Percentiles rank a stretch among this genome's conserved stretches.
Evolutionary conservation across 108 stramenopile genomes (phyloP).

Genomic region (Cyclotella sp.): DNA sequence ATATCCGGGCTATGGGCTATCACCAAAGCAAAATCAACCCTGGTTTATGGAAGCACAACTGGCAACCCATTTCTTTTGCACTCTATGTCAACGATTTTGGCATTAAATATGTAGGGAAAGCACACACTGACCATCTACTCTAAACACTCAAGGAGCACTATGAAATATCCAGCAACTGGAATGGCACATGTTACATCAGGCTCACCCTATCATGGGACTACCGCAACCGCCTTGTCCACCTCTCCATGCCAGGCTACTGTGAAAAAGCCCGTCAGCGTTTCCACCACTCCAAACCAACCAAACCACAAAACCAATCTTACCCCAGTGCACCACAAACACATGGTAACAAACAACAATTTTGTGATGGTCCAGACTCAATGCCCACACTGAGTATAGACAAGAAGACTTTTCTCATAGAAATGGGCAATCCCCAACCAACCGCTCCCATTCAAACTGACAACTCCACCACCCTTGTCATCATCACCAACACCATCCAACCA

Average conservation of each 20-base stretch:
- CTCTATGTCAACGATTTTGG: constrained; percentile 62
- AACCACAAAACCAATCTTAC: not conserved
- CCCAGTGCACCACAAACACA: not conserved
- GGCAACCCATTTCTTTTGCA: constrained; percentile 28
- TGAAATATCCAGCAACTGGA: constrained; percentile 36
- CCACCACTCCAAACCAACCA: not conserved
- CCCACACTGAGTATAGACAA: too few relatives aligned
- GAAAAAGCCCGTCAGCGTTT: not conserved
- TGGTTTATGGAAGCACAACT: constrained; percentile 49
- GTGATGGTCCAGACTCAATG: not conserved
- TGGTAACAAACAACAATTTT: not conserved
- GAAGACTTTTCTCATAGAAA: too few relatives aligned
- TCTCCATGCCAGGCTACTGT: constrained; percentile 15
- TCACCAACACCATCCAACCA: too few relatives aligned
- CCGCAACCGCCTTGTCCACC: constrained; percentile 24
- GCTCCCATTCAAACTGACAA: too few relatives aligned
- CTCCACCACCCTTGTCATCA: too few relatives aligned
- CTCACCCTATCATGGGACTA: constrained; percentile 57
- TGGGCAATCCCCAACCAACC: too few relatives aligned
- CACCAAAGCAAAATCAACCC: constrained; percentile 28
- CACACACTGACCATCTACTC: constrained; percentile 50
- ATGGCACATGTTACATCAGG: constrained; percentile 35
- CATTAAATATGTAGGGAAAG: constrained; percentile 43
- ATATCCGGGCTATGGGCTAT: constrained; percentile 29
- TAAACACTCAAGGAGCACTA: constrained; percentile 28